A percentile compares a stretch with the other conserved stretches of the same genome.
phyloP scores from a whole-genome alignment of 2,329 filamentous ascomycete species.

The Raffaelea ambrosiae region DNA sequence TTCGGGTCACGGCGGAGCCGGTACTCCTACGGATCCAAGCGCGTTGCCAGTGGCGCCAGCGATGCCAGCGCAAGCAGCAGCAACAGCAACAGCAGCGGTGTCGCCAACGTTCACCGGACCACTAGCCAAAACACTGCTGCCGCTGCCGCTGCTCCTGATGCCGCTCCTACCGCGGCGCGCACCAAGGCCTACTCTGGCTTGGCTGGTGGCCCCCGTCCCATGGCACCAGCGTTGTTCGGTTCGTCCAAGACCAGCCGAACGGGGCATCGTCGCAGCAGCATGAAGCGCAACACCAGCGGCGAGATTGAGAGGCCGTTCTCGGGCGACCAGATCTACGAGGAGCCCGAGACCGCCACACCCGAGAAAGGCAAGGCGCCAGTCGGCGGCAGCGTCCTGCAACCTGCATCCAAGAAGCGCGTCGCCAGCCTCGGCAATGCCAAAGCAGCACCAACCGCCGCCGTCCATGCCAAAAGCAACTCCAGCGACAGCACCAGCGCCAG shows the following conservation, averaged over 20 bases:
- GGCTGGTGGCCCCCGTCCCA: slow-evolving; percentile 19
- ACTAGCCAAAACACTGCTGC: slow-evolving; percentile 7
- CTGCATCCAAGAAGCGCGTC: neutral
- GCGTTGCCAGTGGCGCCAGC: slow-evolving; percentile 6
- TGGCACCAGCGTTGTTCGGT: slow-evolving; percentile 3
- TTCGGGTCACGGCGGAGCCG: slow-evolving; percentile 24
- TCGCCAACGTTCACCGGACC: slow-evolving; percentile 23
- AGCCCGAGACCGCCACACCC: slow-evolving; percentile 49
- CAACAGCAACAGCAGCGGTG: slow-evolving; percentile 17
- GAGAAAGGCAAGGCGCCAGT: slow-evolving; percentile 8
- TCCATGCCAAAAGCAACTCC: slow-evolving; percentile 51
- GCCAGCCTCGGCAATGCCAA: slow-evolving; percentile 15
- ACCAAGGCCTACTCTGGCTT: slow-evolving; percentile 34
- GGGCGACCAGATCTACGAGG: slow-evolving; percentile 81
- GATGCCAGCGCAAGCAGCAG: slow-evolving; percentile 14
- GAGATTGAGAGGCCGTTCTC: slow-evolving; percentile 60
- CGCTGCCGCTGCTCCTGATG: neutral
- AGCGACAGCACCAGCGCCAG: slow-evolving; percentile 22
- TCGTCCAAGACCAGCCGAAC: slow-evolving; percentile 19
- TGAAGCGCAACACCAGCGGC: slow-evolving; percentile 62
- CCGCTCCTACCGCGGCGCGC: slow-evolving; percentile 3
- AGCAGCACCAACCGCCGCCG: slow-evolving; percentile 23
- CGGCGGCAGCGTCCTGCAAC: neutral
- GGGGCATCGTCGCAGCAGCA: slow-evolving; percentile 47
- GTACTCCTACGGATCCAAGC: slow-evolving; percentile 18